Percentiles rank a stretch among this genome's conserved stretches.
Conservation (phyloP, 2,329 filamentous ascomycete species). For the Cladosporium cucumerinum region DNA sequence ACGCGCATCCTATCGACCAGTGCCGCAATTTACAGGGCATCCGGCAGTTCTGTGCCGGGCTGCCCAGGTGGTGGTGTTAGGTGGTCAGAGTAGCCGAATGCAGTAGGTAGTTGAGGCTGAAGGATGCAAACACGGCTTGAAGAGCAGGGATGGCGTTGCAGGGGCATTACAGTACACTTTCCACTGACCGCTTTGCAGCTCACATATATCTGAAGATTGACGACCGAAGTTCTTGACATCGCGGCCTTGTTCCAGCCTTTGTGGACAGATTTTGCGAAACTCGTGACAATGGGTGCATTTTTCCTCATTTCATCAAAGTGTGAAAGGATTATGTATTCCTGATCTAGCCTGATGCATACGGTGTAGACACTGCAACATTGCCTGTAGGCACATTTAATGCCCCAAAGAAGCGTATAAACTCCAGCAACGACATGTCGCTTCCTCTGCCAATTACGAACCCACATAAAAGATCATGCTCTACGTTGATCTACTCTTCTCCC, state of each 20-base stretch:
- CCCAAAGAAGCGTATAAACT: background rate
- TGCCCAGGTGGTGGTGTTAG: background rate
- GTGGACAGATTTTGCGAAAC: too few species aligned
- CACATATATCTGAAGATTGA: background rate
- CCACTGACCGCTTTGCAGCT: background rate
- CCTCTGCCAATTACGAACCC: background rate
- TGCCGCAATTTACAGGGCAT: background rate
- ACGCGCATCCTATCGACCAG: background rate
- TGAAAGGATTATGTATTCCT: background rate
- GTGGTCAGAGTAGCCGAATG: background rate
- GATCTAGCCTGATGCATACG: background rate
- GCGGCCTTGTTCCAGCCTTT: background rate
- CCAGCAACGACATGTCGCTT: background rate
- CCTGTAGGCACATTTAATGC: background rate
- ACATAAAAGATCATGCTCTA: background rate
- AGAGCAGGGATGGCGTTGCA: background rate
- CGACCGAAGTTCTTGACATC: fast-evolving
- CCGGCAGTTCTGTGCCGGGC: background rate
- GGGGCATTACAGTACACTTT: background rate
- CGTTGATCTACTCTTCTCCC: background rate
- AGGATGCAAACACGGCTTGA: background rate
- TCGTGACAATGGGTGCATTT: background rate
- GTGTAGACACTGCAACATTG: background rate
- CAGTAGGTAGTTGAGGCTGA: background rate
- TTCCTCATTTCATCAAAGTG: background rate